Evolutionary conservation across 495 filamentous ascomycete genomes (phyloP).

Genomic region (Penicillium riverlandense): DNA sequence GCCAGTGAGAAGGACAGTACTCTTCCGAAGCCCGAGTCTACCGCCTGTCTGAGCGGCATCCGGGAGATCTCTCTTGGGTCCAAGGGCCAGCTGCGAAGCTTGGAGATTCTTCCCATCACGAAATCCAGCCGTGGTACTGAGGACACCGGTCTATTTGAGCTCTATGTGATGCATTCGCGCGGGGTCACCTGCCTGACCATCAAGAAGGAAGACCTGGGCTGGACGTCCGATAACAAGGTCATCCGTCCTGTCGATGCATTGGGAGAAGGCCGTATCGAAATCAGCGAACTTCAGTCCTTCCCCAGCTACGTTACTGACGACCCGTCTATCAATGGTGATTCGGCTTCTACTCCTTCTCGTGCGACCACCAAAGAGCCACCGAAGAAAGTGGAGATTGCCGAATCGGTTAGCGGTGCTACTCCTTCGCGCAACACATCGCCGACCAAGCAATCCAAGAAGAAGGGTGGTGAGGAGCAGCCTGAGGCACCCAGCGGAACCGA

Average conservation of each 20-base stretch:
- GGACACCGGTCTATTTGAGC: conserved; percentile 70
- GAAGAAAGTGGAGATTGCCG: conserved; percentile 29
- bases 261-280: conserved; percentile 51
- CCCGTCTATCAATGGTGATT: conserved; percentile 45
- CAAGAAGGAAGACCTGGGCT: conserved; percentile 82
- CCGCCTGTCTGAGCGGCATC: conserved; percentile 91
- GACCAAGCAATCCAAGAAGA: conserved; percentile 37
- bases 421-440: conserved; percentile 34
- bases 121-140: conserved; percentile 41
- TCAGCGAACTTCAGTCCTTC: conserved; percentile 43
- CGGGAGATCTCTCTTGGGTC: conserved; percentile 87
- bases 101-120: conserved; percentile 72
- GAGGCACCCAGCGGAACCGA: conserved; percentile 31
- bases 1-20: conserved; percentile 63
- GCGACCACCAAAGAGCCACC: conserved; percentile 22
- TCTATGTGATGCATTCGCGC: conserved; percentile 96
- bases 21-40: conserved; percentile 80
- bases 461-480: conserved; percentile 29
- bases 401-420: conserved; percentile 20
- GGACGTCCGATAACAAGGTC: conserved; percentile 79
- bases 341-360: conserved; percentile 28
- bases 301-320: conserved; percentile 36
- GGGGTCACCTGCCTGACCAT: conserved; percentile 82
- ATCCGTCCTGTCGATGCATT: conserved; percentile 67
- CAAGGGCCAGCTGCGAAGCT: conserved; percentile 80